Evolutionary conservation across 352 stramenopile genomes (phyloP), one percentile per base, ranked within the genome.

Genomic region (Elongisporangium senticosum): DNA sequence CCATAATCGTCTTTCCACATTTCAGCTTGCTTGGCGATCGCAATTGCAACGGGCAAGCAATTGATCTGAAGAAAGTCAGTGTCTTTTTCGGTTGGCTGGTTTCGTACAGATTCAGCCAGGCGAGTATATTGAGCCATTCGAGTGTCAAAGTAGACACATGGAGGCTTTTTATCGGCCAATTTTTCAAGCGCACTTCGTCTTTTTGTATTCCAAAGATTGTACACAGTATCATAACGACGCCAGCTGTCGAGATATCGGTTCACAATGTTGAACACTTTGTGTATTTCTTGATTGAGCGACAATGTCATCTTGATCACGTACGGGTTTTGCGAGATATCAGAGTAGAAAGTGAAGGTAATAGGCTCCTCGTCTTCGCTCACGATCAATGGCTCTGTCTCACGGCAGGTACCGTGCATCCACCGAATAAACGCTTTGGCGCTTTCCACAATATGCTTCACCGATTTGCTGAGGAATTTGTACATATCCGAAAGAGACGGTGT

Each of bases 221-320:
- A 97, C 6, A 97, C 86, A 0, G 88, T 96, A 58, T 98, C 95
- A 53, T 98, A 98, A 8, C 87, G 73, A 13, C 90, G 79, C 95
- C 95, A 98, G 20, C 77, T 91, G 61, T 98, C 90, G 10, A 98
- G 62, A 59, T 98, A 98, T 56, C 95, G 92, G 56, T 97, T 96
- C 50, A 97, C 90, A 51, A 97, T 94, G 53, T 93, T 94, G 67
- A 98, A 98, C 0, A 96, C 90, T 50, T 95, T 96, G 77, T 98
- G 89, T 62, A 98, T 97, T 59, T 93, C 83, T 61, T 97, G 88
- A 55, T 98, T 97, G 17, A 98, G 75, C 14, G 79, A 90, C 49
- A 98, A 58, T 19, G 90, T 97, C 73, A 98, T 95, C 72, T 98
- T 97, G 69, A 98, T 96, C 23, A 98, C 87, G 68, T 98, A 97